A percentile compares a stretch with the other conserved stretches of the same genome.
Evolutionary conservation across 768 basidiomycete genomes (phyloP).

Genomic region (Hygrophorus pudorinus): DNA sequence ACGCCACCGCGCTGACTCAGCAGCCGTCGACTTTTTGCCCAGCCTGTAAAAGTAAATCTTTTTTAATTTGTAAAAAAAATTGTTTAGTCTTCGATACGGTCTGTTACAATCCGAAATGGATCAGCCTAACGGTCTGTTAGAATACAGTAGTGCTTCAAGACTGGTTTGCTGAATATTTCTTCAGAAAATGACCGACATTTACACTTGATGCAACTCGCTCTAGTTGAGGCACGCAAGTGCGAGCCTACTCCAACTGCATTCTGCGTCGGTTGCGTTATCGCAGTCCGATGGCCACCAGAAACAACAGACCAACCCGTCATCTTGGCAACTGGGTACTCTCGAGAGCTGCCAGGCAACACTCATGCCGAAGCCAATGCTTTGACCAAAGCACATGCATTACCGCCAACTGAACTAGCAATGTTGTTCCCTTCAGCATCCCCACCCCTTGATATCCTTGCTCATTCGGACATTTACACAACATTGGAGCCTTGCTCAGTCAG

Average conservation of each 20-base stretch:
- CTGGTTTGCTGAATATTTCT: not conserved
- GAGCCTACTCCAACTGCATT: constrained; percentile 67
- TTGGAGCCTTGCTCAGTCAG: constrained; percentile 93
- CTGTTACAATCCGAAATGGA: too few species aligned
- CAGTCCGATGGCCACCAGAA: constrained; percentile 32
- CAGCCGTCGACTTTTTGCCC: too few species aligned
- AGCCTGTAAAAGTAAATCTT: too few species aligned
- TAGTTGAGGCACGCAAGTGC: constrained; percentile 65
- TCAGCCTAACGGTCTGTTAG: too few species aligned
- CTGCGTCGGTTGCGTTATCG: constrained; percentile 83
- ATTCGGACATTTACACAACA: constrained; percentile 83
- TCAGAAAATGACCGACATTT: constrained; percentile 15
- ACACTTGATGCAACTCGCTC: constrained; percentile 50
- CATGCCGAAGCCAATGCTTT: constrained; percentile 96
- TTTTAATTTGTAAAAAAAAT: too few species aligned
- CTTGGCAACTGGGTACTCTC: constrained; percentile 76
- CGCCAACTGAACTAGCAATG: constrained; percentile 30
- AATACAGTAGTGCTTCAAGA: not conserved
- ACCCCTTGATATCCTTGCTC: constrained; percentile 34
- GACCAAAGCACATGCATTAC: constrained; percentile 48
- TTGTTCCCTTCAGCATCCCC: constrained; percentile 27
- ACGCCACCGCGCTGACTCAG: not conserved
- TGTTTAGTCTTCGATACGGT: too few species aligned
- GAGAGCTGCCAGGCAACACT: constrained; percentile 89
- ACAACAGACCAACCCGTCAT: constrained; percentile 34